Evolutionary conservation across 305 asterid species (phyloP).

Genomic region (Rubia occidens): DNA sequence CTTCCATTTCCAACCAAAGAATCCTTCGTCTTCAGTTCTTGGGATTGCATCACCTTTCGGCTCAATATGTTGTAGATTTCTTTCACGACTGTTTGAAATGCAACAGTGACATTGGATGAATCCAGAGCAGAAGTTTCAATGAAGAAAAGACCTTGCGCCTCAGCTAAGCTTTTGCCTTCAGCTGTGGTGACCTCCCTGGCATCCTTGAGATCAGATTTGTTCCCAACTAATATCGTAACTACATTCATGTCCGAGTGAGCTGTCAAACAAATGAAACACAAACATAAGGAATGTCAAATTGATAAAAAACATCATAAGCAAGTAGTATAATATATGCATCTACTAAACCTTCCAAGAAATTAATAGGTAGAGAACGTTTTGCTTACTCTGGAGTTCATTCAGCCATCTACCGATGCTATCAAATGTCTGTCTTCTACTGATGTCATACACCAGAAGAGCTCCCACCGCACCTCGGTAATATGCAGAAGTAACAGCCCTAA

Average conservation of each 20-base stretch:
- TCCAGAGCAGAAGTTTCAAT: slow-evolving; percentile 87
- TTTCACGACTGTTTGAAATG: slow-evolving; percentile 65
- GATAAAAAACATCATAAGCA: too few species aligned
- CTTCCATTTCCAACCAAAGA: slow-evolving; percentile 48
- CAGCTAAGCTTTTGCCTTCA: slow-evolving; percentile 69
- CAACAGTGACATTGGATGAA: slow-evolving; percentile 58
- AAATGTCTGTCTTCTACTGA: slow-evolving; percentile 70
- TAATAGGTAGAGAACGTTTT: not conserved
- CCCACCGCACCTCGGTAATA: slow-evolving; percentile 91
- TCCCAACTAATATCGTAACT: slow-evolving; percentile 75
- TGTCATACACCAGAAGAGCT: slow-evolving; percentile 82
- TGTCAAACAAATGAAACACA: slow-evolving; percentile 25
- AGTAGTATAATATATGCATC: not conserved
- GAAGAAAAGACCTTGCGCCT: slow-evolving; percentile 64
- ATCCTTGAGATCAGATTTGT: slow-evolving; percentile 76
- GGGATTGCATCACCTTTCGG: slow-evolving; percentile 83
- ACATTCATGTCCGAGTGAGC: slow-evolving; percentile 94
- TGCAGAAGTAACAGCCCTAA: slow-evolving; percentile 92
- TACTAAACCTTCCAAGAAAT: not conserved
- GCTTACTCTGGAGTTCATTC: slow-evolving; percentile 84
- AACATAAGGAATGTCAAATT: not conserved
- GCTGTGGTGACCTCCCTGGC: slow-evolving; percentile 75
- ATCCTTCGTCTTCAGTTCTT: slow-evolving; percentile 60
- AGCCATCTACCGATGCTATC: slow-evolving; percentile 81
- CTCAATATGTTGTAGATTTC: slow-evolving; percentile 73